phyloP scores from a whole-genome alignment of 2,329 filamentous ascomycete species.

The Verticillium albo-atrum region DNA sequence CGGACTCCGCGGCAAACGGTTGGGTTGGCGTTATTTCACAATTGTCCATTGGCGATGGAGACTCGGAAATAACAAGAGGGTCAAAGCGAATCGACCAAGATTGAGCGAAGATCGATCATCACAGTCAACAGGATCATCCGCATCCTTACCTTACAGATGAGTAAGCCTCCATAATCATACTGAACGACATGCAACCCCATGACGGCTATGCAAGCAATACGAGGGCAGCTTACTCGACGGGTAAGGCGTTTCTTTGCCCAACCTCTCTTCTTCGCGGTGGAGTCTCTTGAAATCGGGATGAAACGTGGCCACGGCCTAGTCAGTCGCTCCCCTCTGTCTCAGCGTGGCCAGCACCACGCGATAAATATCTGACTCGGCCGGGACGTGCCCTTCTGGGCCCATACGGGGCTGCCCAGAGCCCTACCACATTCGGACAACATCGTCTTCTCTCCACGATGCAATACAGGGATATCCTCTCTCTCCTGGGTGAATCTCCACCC shows the following conservation, averaged over 20 bases:
- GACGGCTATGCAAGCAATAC: background rate
- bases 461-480: background rate
- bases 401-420: background rate
- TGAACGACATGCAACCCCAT: background rate
- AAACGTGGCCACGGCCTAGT: background rate
- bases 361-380: background rate
- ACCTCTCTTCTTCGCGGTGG: background rate
- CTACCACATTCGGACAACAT: background rate
- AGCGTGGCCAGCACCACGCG: background rate
- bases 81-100: no score
- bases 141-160: no score
- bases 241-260: background rate
- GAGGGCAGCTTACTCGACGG: background rate
- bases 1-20: background rate
- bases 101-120: no score
- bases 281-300: background rate
- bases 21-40: background rate
- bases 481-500: conserved; percentile 3
- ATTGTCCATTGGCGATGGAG: background rate
- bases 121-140: no score
- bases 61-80: no score
- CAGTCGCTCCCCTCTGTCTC: background rate
- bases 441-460: background rate
- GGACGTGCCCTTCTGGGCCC: background rate
- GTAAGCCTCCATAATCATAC: no score